Base-by-base conservation (phyloP, 768 basidiomycete genomes). In the Harrya chromipes region DNA sequence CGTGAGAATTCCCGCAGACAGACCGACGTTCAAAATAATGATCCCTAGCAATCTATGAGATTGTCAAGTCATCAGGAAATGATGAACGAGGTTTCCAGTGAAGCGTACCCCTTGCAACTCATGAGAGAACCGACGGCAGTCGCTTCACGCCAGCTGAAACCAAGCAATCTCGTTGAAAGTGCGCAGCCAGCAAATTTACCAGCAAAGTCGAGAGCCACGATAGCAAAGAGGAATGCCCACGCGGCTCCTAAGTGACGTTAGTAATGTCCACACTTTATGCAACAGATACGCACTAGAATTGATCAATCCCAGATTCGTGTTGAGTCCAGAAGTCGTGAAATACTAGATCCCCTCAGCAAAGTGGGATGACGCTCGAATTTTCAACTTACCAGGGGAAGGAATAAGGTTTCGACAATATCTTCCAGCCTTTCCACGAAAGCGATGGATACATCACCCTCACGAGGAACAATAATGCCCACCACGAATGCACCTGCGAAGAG, bases 1-100 rank as follows among this genome's bases (percentile, higher is more conserved):
- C 1, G 83, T 77, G 26, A 98, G 74, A 44, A 94, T 92, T 0
- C 82, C 81, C 5, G 90, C 92, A 1, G 77, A 73, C 3, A 94
- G 74, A 3, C 95, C 94, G 53, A 98, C 90, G 58, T 97, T 99
- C 54, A 98, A 82, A 5, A 98, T 94, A 57, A 98, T 95, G 17
- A 97, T 75, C 63, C 95, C 94, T 9, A 97, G 88, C 4, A 97
- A 75, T n/a, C 87, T 89, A 34, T n/a, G n/a, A 14, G 33, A 33
- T 16, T 7, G 13, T 33, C 7, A 26, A 44, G n/a, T n/a, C 19
- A 24, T n/a, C 58, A 34, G 16, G 16, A 13, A 38, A 10, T 40
- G 24, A 43, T 13, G 1, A 7, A 12, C n/a, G 9, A 19, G 2
- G 1, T 11, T 21, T 23, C 4, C 1, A 14, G 31, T 9, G 38